Base-by-base conservation (phyloP, 129 eudicot genomes). In the Pseudognaphalium luteoalbum region DNA sequence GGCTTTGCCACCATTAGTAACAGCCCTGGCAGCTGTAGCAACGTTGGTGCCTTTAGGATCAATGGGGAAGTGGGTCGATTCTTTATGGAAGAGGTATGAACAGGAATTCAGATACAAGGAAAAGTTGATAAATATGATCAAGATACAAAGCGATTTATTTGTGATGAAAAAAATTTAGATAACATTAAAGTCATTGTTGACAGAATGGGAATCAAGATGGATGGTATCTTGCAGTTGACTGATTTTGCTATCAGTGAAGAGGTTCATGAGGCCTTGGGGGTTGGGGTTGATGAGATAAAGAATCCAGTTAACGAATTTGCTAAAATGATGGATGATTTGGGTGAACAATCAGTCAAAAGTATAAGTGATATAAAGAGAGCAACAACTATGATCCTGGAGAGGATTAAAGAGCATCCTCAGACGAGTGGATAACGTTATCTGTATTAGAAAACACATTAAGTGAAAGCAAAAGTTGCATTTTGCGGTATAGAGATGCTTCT, bases 1-100 rank as follows among this genome's bases (percentile, higher is more conserved):
- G 33, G 58, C 88, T 4, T 88, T 91, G 1, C 96, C 96, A 2
- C 96, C 91, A 0, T 76, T 87, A 76, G 84, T 89, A 68, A 80
- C 96, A 0, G 89, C 96, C 0, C 41, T 89, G 80, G 91, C 91
- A 20, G 96, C 92, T 4, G 92, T 90, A 0, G 87, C 90, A 14
- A 78, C 96, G 2, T 62, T 62, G 68, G 87, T 90, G 81, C 90
- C 96, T 0, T 64, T 85, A 21, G 96, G 92, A 52, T 87, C 88
- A 3, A 83, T 85, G 91, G 96, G 96, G 83, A 81, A 74, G 76
- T 90, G 90, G 88, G 14, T 85, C 4, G 83, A 90, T 74, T 83
- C 90, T 0, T 66, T 90, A 15, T 87, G 92, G 90, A 87, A 76
- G 58, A 90, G 81, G 73, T 83, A 64, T 25, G 96, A 90, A 73